Conservation (phyloP, 2,329 filamentous ascomycete species). For the Septoria petroselini region DNA sequence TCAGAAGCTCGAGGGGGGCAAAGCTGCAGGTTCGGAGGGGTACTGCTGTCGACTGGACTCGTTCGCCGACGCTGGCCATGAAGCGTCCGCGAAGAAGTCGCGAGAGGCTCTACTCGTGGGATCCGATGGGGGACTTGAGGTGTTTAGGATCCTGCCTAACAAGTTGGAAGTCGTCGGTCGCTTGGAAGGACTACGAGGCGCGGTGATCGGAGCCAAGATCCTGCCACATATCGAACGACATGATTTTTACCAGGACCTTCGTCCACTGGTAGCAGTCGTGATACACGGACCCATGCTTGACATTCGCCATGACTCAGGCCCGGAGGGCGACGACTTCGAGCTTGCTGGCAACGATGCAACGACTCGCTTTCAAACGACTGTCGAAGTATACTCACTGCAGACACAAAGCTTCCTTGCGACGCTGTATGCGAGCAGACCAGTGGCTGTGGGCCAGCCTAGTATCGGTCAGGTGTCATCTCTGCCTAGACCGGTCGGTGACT, state of each 20-base stretch:
- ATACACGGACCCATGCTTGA: conserved; percentile 72
- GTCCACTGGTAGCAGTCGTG: conserved; percentile 74
- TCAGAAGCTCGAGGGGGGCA: conserved; percentile 37
- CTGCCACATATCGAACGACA: conserved; percentile 62
- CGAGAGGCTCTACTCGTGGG: conserved; percentile 73
- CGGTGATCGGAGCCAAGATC: conserved; percentile 78
- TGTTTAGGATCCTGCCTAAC: conserved; percentile 69
- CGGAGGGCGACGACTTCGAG: conserved; percentile 36
- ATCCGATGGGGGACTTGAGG: conserved; percentile 74
- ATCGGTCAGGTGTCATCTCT: conserved; percentile 28
- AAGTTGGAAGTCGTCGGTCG: conserved; percentile 67
- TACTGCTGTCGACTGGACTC: conserved; percentile 81
- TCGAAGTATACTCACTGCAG: conserved; percentile 82
- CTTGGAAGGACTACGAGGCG: conserved; percentile 73
- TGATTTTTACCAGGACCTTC: conserved; percentile 54
- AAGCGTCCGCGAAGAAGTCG: conserved; percentile 43
- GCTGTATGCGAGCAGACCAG: conserved; percentile 66
- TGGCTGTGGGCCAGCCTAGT: conserved; percentile 42
- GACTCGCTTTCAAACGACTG: conserved; percentile 75
- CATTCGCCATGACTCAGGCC: conserved; percentile 33
- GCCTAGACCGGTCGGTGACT: conserved; percentile 67
- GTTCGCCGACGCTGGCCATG: conserved; percentile 51
- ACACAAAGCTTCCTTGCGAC: conserved; percentile 70
- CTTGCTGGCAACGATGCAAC: conserved; percentile 35
- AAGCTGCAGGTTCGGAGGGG: conserved; percentile 49